phyloP scores from a whole-genome alignment of 495 filamentous ascomycete genomes.

The Xylaria grammica region DNA sequence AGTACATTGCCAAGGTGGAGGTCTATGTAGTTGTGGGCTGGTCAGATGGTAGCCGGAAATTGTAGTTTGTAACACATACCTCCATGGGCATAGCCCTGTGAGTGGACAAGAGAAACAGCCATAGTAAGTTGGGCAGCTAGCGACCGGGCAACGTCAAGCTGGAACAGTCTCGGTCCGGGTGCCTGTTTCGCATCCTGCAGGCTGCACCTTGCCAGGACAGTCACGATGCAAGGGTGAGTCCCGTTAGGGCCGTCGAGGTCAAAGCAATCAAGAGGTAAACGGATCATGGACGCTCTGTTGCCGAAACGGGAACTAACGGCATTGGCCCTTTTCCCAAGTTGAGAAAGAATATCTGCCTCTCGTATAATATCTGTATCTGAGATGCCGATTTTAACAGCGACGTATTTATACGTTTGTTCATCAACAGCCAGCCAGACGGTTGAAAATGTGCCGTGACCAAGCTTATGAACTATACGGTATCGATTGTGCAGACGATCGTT shows the following conservation, averaged over 20 bases:
- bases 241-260: conserved; percentile 49
- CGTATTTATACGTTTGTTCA: conserved; percentile 24
- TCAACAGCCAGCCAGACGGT: conserved; percentile 53
- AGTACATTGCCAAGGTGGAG: conserved; percentile 47
- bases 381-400: conserved; percentile 37
- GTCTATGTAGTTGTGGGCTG: conserved; percentile 29
- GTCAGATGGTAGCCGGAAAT: background rate
- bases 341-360: conserved; percentile 23
- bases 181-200: conserved; percentile 38
- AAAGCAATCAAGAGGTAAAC: conserved; percentile 49
- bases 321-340: background rate
- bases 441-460: conserved; percentile 50
- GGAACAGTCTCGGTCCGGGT: conserved; percentile 43
- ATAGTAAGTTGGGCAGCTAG: conserved; percentile 47
- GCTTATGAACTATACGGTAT: conserved; percentile 49
- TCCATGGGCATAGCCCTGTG: conserved; percentile 43
- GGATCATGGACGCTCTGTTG: conserved; percentile 30
- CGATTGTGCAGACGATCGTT: conserved; percentile 40
- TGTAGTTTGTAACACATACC: conserved; percentile 26
- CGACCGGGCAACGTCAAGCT: conserved; percentile 47
- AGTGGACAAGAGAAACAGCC: conserved; percentile 39
- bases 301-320: conserved; percentile 2
- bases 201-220: conserved; percentile 33
- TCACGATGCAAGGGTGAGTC: conserved; percentile 50
- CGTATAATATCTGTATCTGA: conserved; percentile 16